Base-by-base conservation (phyloP, 345 rosid species). In the Carallia brachiata region DNA sequence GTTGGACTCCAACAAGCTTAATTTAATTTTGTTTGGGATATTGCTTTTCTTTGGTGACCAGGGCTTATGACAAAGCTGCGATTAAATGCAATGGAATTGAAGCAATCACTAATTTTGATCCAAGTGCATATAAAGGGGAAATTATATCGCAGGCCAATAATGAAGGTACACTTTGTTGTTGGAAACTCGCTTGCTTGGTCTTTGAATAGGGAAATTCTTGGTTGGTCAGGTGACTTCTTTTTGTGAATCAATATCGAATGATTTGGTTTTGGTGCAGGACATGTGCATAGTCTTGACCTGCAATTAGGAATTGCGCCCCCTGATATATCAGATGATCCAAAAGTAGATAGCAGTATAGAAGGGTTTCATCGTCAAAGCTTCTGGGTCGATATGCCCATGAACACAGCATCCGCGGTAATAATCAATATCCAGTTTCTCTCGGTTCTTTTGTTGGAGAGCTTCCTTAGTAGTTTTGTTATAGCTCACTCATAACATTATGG, bases 301-400 rank as follows among this genome's bases (percentile, higher is more conserved):
- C 85, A 81, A 59, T 75, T 89, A 76, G 91, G 88, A 34, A 87
- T 87, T 62, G 87, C 90, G 23, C 82, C 77, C 12, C 86, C 88
- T 2, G 75, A 50, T 68, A 30, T 72, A 8, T 48, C 81, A 0
- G 68, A 78, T 63, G 68, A 15, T 3, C 70, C 17, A 63, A 77
- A 67, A 78, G 75, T 69, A 19, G 62, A 56, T 61, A 12, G 7
- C 68, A 75, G 66, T 50, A 53, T 36, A 53, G 56, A 58, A 6
- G 67, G 47, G 60, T 70, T 57, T 65, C 58, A 62, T 48, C 61
- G 67, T 61, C 73, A 73, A 54, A 62, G 17, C 47, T 19, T 60
- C 66, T 68, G 70, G 75, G 70, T 47, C 63, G 62, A 27, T 53
- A 56, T 75, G 65, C 68, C 68, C 6, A 5, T 36, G 55, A 78